Evolutionary conservation across 176 grass and related monocot genomes (phyloP), one percentile per base, ranked within the genome.

Genomic region (Coix lacrymajobi): DNA sequence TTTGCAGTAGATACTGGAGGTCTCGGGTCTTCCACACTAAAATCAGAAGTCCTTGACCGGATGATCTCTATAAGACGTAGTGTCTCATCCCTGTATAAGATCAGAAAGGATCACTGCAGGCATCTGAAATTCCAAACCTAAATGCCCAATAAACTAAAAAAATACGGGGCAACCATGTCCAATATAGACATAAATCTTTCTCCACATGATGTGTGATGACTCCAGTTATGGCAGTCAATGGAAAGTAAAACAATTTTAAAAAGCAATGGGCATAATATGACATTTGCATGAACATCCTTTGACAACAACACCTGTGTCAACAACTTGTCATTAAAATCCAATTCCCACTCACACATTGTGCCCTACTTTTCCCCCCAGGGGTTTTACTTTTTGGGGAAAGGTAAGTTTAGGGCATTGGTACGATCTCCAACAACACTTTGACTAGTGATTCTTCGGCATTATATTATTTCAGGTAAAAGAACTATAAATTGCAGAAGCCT

Each of bases 41-140:
- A 44, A 84, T 89, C 86, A 65, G 43, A 68, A 36, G 86, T 94
- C 83, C 89, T 91, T 7, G 67, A 91, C 25, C 40, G 60, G 8
- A 94, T 34, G 25, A 94, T 76, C 71, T 87, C 80, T 70, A 87
- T 89, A 30, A 94, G 51, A 64, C 3, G 62, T 49, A 87, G 73
- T 22, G 72, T 58, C 72, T 91, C 86, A 49, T 87, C 89, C 78
- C 92, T 94, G 81, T 66, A 85, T 66, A 85, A 62, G 63, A 40
- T 8, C 26, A 86, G 86, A 70, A 77, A 73, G 66, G 41, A 61
- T 79, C 19, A 43, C n/a, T n/a, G n/a, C 17, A 76, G 48, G 40
- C 10, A 82, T 68, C 22, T 80, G 13, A 85, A 34, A 54, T 43
- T 72, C 66, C 6, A 32, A 85, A 58, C 28, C 69, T 72, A 17